Percentiles rank a stretch among this genome's conserved stretches.
Evolutionary conservation across 2,329 filamentous ascomycete species (phyloP).

Genomic region (Aspergillus brunneoviolaceus): DNA sequence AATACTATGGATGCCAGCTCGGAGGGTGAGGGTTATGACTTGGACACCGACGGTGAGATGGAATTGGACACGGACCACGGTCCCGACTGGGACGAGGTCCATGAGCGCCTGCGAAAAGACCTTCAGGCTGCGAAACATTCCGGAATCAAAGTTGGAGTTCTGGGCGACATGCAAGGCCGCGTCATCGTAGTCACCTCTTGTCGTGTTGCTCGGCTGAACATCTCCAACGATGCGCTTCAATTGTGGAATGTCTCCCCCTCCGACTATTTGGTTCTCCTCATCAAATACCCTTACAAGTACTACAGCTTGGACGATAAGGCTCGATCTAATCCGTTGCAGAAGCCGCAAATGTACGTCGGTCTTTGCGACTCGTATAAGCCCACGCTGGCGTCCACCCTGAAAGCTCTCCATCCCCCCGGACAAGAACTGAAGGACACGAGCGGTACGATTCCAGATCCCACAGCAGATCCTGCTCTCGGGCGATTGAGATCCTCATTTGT

Average conservation of each 20-base stretch:
- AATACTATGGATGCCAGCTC: background rate
- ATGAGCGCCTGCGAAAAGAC: conserved; percentile 53
- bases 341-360: conserved; percentile 62
- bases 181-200: conserved; percentile 66
- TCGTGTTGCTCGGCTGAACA: conserved; percentile 65
- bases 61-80: conserved; percentile 26
- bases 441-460: too few species aligned
- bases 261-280: conserved; percentile 73
- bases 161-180: conserved; percentile 54
- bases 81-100: conserved; percentile 13
- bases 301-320: conserved; percentile 56
- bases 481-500: conserved; percentile 53
- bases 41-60: conserved; percentile 35
- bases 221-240: conserved; percentile 71
- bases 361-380: conserved; percentile 74
- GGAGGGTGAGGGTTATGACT: conserved; percentile 23
- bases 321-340: background rate
- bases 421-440: background rate
- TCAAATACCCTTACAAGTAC: conserved; percentile 66
- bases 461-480: background rate
- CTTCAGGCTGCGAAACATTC: conserved; percentile 60
- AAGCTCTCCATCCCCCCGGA: conserved; percentile 46
- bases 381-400: conserved; percentile 53
- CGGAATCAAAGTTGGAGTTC: conserved; percentile 69
- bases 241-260: conserved; percentile 69